Conservation (phyloP, 163 green algal genomes). For the Volvox carteri region DNA sequence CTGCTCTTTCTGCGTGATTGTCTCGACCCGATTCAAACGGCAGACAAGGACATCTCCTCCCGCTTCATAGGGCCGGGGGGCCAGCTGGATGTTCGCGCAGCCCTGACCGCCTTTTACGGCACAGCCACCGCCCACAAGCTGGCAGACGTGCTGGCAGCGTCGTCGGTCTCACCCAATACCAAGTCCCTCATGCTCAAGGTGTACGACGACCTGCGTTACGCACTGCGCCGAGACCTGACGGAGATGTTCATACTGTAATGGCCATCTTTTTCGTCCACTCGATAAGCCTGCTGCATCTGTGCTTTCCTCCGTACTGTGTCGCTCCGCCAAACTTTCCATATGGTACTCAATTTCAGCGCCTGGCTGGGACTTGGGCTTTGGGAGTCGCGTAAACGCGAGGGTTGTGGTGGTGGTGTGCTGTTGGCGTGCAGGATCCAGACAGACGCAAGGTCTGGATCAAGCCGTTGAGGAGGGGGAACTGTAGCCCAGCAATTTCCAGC, state of each 20-base stretch:
- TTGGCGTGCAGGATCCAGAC: too few species aligned
- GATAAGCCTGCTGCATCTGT: too few species aligned
- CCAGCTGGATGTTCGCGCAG: neutral
- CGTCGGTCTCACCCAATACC: neutral
- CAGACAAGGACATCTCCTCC: neutral
- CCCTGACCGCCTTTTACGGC: conserved; percentile 25
- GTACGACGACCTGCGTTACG: conserved; percentile 34
- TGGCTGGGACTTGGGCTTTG: too few species aligned
- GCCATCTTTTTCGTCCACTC: too few species aligned
- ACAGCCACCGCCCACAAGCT: conserved; percentile 2
- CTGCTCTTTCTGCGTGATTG: conserved; percentile 38
- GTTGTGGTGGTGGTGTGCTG: too few species aligned
- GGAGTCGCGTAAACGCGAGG: too few species aligned
- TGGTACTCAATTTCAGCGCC: too few species aligned
- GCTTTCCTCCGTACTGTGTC: too few species aligned
- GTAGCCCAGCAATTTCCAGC: too few species aligned
- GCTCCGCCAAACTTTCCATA: too few species aligned
- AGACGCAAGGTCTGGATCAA: too few species aligned
- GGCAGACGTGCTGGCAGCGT: neutral
- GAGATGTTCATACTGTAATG: conserved; percentile 23
- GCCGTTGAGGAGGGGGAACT: too few species aligned
- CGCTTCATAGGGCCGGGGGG: neutral
- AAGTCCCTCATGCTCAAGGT: neutral
- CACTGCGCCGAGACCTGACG: conserved; percentile 11
- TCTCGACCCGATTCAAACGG: neutral